Conservation (phyloP, 768 basidiomycete genomes). For the Russula sp. region DNA sequence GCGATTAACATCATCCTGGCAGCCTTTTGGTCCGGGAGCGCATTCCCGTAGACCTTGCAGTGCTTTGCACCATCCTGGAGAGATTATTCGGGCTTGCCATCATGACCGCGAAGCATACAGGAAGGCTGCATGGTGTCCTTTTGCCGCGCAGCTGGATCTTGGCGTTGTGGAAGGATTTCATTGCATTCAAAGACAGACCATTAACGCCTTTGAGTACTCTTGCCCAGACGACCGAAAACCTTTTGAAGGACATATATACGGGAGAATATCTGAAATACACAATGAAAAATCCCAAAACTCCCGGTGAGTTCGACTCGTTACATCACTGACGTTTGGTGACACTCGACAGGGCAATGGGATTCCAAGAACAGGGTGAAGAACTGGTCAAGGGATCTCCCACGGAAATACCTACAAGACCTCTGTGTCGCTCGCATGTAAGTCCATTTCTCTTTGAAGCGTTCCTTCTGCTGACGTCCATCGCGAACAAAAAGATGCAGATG, state of each 20-base stretch:
- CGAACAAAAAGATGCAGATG: constrained; percentile 11
- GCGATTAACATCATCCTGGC: background rate
- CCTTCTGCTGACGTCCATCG: background rate
- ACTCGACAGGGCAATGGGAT: background rate
- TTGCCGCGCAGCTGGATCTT: constrained; percentile 52
- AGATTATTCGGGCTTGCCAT: constrained; percentile 39
- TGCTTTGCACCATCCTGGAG: constrained; percentile 50
- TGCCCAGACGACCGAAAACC: background rate
- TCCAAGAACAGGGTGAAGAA: background rate
- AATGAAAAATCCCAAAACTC: background rate
- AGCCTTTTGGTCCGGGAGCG: constrained; percentile 41
- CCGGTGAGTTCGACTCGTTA: background rate
- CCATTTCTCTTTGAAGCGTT: background rate
- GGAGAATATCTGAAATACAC: constrained; percentile 8
- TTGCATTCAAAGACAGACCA: background rate
- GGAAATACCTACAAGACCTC: constrained; percentile 5
- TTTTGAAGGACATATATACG: constrained; percentile 12
- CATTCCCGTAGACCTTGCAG: constrained; percentile 40
- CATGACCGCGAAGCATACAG: constrained; percentile 31
- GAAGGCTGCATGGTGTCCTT: constrained; percentile 39
- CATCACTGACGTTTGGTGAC: background rate
- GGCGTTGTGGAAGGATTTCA: constrained; percentile 19
- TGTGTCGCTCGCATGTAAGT: constrained; percentile 12
- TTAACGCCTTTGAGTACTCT: background rate
- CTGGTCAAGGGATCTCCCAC: background rate